Evolutionary conservation across 2,329 filamentous ascomycete genomes (phyloP), one percentile per base, ranked within the genome.

Genomic region (Pseudopyrenochaeta lycopersici): DNA sequence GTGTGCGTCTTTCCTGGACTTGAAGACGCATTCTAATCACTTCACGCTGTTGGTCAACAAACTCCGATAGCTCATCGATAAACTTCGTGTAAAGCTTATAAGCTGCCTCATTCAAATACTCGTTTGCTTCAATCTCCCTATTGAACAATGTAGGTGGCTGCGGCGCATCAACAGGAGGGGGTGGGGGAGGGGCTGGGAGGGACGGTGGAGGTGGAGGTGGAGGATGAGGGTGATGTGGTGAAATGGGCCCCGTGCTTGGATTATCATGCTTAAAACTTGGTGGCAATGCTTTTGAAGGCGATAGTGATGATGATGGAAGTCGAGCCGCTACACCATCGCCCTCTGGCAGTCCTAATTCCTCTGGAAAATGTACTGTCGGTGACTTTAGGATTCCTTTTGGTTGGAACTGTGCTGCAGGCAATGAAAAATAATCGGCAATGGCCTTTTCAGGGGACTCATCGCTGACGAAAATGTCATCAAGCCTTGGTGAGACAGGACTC

Each of bases 41-140:
- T 7, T 49, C 33, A 9, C 35, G 46, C 32, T 64, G 60, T n/a
- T 50, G 27, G 12, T 46, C 31, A 5, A 64, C 57, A 32, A 64
- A 64, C 3, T 54, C 52, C 0, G 31, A 45, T 3, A 66, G 44
- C 12, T 61, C 55, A 17, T 64, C 57, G 29, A 66, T 56, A 31
- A 66, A 63, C 17, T 52, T 53, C 7, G 48, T 52, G 40, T 66
- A 64, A 3, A 63, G 17, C 11, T 27, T 48, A 11, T 49, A 44
- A 11, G 63, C 59, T 3, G 39, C 38, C 7, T 49, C 30, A 21
- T 50, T 63, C 5, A 63, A 17, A n/a, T 49, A 40, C 18, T 52
- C 29, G n/a, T 52, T 29, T 9, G 18, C 40, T n/a, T 54, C 52
- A 23, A 54, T 49, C 9, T 14, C 18, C 12, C 18, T 40, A 32